phyloP scores from a whole-genome alignment of 2,329 filamentous ascomycete species.

The Fonsecaea monophora region DNA sequence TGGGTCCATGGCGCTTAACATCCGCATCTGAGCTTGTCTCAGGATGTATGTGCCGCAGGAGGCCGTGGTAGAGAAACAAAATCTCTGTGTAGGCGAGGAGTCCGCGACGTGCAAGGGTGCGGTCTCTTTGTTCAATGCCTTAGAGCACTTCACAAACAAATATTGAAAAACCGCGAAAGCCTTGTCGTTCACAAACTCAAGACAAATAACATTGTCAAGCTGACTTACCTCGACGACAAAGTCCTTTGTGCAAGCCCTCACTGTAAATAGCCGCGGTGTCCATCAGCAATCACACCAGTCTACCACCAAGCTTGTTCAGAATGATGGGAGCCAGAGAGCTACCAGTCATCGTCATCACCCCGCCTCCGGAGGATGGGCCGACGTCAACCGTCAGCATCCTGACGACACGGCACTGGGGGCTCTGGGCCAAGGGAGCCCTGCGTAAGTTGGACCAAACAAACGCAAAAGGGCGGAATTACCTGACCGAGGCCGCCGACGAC shows the following conservation, averaged over 20 bases:
- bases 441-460: conserved; percentile 3
- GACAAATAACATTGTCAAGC: conserved; percentile 6
- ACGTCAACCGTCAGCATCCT: conserved; percentile 2
- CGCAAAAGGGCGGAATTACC: not conserved
- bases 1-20: not conserved
- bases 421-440: not conserved
- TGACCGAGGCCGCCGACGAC: not conserved
- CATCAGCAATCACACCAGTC: not conserved
- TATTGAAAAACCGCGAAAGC: not conserved
- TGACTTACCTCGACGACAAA: not conserved
- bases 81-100: not conserved
- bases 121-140: not conserved
- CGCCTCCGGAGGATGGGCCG: not conserved
- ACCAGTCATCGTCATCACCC: not conserved
- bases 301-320: not conserved
- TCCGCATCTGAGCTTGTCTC: not conserved
- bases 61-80: not conserved
- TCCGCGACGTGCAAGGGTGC: not conserved
- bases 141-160: not conserved
- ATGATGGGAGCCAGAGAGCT: not conserved
- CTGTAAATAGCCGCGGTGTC: not conserved
- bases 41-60: not conserved
- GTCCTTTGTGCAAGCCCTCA: not conserved
- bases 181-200: not conserved
- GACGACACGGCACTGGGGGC: conserved; percentile 2